Evolutionary conservation across 2,329 filamentous ascomycete genomes (phyloP), one percentile per base, ranked within the genome.

Genomic region (Aspergillus spinulosporus): DNA sequence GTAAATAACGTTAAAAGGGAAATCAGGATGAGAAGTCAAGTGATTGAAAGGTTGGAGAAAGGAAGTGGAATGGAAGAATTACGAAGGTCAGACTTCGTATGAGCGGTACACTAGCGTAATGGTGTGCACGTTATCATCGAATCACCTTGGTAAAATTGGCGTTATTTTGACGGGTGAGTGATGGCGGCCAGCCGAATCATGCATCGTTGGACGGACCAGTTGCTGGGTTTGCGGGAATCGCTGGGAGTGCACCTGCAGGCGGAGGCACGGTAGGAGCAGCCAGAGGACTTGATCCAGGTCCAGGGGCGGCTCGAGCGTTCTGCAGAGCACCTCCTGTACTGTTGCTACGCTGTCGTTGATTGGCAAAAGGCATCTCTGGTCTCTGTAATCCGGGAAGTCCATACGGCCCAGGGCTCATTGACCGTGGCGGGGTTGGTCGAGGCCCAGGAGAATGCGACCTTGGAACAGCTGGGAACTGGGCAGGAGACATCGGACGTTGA

Each of bases 401-500:
- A 45, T 78, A 76, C 2, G 75, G 75, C 14, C 75, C 75, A 11
- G 79, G 78, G 29, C 77, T 79, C 71, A 68, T 67, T 7, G 66
- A 66, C 31, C 66, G 59, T 3, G 68, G 67, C 5, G 66, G 64
- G 43, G 64, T 57, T 21, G 65, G 63, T 44, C 66, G 60, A 21
- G 57, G 52, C 2, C 61, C 57, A 3, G 71, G 72, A n/a, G 67
- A 69, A 68, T 74, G 70, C 3, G 69, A 63, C 28, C 64, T 66
- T 36, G 70, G 70, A 32, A 73, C 73, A 47, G 66, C 68, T 49
- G 72, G 76, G 62, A 74, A 74, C 54, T 65, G 36, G 11, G 60
- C 67, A 6, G 71, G 65, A 15, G 70, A 68, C 65, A 72, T 69
- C 4, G 72, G 62, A 11, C 66, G 62, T 14, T 57, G 61, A 14